Evolutionary conservation across 148 eudicot species (phyloP).

Genomic region (Cornus controversa): DNA sequence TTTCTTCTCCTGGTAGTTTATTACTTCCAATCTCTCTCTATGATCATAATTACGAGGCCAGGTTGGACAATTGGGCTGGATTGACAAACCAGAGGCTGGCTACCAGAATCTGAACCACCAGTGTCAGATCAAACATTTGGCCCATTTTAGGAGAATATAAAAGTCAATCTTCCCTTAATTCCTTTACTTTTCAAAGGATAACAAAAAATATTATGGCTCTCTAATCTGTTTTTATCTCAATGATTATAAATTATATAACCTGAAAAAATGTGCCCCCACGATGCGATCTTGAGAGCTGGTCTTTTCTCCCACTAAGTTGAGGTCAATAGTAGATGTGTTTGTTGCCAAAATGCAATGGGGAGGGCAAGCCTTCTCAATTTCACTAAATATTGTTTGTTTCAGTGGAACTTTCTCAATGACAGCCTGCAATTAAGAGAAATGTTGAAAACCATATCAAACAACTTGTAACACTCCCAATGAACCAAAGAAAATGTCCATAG

Average conservation of each 20-base stretch:
- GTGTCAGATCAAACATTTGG: neutral
- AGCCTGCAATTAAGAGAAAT: constrained; percentile 56
- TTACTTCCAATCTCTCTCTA: no score
- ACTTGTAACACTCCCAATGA: constrained; percentile 1
- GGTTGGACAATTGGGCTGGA: constrained; percentile 4
- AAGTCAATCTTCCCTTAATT: neutral
- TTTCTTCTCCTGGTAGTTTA: no score
- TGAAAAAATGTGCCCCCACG: constrained; percentile 97
- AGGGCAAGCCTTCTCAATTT: constrained; percentile 84
- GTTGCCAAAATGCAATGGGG: constrained; percentile 95
- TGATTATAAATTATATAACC: constrained; percentile 38
- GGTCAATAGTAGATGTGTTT: constrained; percentile 92
- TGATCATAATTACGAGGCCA: neutral
- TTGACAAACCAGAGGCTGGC: neutral
- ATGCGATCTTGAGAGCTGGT: constrained; percentile 78
- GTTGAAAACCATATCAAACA: constrained; percentile 9
- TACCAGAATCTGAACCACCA: neutral
- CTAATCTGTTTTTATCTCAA: constrained; percentile 5
- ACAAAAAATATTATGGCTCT: neutral
- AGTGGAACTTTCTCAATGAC: constrained; percentile 75
- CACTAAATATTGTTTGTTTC: constrained; percentile 81
- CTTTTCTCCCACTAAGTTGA: constrained; percentile 70
- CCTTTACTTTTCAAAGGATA: neutral
- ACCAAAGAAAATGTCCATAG: neutral
- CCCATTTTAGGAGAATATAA: neutral